Percentiles rank a stretch among this genome's conserved stretches.
These are phyloP conservation scores for Liquidambar formosana DNA, from an alignment of 164 flowering plant species.

Conservation along the genomic window DNA sequence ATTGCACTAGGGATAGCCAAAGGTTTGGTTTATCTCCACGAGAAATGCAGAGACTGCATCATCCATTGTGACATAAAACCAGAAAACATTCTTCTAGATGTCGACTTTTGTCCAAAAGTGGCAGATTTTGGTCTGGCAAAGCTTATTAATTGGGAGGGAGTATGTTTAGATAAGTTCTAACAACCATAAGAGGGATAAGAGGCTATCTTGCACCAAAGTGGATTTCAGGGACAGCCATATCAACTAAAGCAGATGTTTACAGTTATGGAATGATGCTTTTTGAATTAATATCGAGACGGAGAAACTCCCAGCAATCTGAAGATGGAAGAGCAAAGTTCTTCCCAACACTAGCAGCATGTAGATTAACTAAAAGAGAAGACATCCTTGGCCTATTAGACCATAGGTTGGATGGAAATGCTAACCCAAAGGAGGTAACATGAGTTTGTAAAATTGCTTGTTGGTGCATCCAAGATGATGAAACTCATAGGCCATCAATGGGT, in stretches of 20 bases:
- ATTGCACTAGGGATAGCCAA: no score
- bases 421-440: conserved; percentile 35
- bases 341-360: conserved; percentile 37
- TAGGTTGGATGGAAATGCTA: conserved; percentile 33
- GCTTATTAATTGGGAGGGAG: conserved; percentile 47
- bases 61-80: conserved; percentile 68
- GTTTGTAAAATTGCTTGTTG: conserved; percentile 49
- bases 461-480: conserved; percentile 60
- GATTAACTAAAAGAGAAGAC: conserved; percentile 1
- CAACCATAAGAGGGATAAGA: conserved; percentile 61
- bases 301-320: conserved; percentile 32
- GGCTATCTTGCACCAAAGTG: conserved; percentile 68
- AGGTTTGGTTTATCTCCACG: no score
- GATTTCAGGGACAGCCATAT: conserved; percentile 51
- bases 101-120: conserved; percentile 41
- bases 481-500: conserved; percentile 47
- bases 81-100: conserved; percentile 55
- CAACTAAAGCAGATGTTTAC: conserved; percentile 57
- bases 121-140: conserved; percentile 70
- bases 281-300: conserved; percentile 46
- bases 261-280: conserved; percentile 63
- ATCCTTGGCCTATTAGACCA: no score
- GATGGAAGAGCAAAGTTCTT: conserved; percentile 33
- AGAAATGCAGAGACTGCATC: conserved; percentile 24
- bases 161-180: conserved; percentile 52